Percentiles rank a stretch among this genome's conserved stretches.
Evolutionary conservation across 1,139 yeast genomes (phyloP).

Genomic region (Taphrina pruni): DNA sequence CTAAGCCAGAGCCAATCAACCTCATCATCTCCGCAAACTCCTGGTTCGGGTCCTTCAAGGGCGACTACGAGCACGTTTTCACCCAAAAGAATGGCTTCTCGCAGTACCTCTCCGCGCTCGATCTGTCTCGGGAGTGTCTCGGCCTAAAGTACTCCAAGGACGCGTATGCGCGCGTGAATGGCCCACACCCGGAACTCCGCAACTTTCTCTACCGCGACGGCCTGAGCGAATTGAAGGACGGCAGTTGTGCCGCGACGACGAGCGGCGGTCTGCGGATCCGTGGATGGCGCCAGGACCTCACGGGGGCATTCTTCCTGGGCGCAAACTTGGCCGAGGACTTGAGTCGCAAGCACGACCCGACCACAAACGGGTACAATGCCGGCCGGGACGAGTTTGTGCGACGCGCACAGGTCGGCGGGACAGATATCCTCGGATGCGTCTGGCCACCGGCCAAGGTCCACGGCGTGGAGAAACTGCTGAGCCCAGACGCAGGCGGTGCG

Average conservation of each 20-base stretch:
- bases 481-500: constrained; percentile 16
- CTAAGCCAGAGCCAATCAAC: constrained; percentile 30
- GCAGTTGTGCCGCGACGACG: constrained; percentile 13
- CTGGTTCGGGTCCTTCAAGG: constrained; percentile 8
- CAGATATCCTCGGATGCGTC: constrained; percentile 8
- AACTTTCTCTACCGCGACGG: constrained; percentile 36
- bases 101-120: constrained; percentile 21
- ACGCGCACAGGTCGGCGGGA: constrained; percentile 24
- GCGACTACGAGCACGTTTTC: constrained; percentile 1
- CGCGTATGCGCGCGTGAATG: constrained; percentile 23
- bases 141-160: constrained; percentile 21
- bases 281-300: constrained; percentile 30
- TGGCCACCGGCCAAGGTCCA: constrained; percentile 23
- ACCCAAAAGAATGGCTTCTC: neutral
- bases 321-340: constrained; percentile 3
- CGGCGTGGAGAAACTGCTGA: neutral
- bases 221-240: constrained; percentile 8
- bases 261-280: constrained; percentile 27
- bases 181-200: constrained; percentile 10
- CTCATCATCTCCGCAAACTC: constrained; percentile 18
- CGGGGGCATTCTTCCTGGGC: constrained; percentile 30
- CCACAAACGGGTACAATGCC: constrained; percentile 18
- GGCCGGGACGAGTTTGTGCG: constrained; percentile 32
- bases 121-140: constrained; percentile 22
- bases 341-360: neutral